Evolutionary conservation across 202 grass and related monocot species (phyloP), one percentile per base, ranked within the genome.

Genomic region (Elaeis oleifera): DNA sequence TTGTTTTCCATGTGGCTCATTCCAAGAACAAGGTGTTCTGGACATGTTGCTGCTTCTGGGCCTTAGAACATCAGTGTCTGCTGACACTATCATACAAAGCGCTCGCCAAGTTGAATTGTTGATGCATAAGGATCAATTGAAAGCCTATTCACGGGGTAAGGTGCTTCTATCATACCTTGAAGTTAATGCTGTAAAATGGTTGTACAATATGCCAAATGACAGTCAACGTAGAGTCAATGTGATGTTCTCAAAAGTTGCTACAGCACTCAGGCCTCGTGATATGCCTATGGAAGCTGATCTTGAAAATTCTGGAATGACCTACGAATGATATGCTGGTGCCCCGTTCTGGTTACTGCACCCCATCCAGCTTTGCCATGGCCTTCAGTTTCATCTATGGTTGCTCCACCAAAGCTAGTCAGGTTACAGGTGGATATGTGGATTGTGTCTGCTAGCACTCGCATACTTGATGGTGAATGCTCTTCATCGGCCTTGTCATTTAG

Each of bases 271-370:
- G 53, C 49, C 83, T 72, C 78, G 74, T 56, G 91, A 96, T 61
- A 84, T 64, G 51, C 64, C 90, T 67, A 36, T 54, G 52, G 86
- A 87, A 74, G 68, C 18, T 83, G 81, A 90, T 76, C 84, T 85
- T 32, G 87, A 83, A 64, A 84, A 64, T 96, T 96, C 61, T 96
- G 87, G 91, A 87, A 50, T 80, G 81, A 96, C 32, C 65, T 96
- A 52, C 81, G 82, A 85, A 88, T 90, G 91, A 88, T 96, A 72
- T 90, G 84, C 74, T 96, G 91, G 91, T 96, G 91, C 70, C 91
- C 91, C 78, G 91, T 96, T 60, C 81, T 96, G 71, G 74, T 79
- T 75, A 76, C 64, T 53, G 50, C 84, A 61, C 87, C 91, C 56
- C 83, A 81, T 90, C 76, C 81, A 78, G 73, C 57, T 56, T 75